Conservation (phyloP, 495 filamentous ascomycete species). For the Daldinia concentrica region DNA sequence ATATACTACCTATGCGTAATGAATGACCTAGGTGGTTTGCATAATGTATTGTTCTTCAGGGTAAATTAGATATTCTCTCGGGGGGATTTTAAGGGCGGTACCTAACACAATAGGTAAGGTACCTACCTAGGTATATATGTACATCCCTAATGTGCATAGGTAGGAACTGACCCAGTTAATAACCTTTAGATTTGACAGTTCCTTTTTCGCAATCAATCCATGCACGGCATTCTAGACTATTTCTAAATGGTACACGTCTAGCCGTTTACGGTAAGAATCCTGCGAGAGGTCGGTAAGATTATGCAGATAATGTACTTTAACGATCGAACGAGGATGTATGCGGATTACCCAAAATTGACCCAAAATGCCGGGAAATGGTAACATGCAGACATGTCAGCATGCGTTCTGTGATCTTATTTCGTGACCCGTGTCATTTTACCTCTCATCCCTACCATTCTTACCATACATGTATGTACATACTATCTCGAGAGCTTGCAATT, state of each 20-base stretch:
- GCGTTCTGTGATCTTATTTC: constrained; percentile 23
- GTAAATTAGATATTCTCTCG: neutral
- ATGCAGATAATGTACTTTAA: neutral
- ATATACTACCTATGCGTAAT: too few species aligned
- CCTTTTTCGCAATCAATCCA: constrained; percentile 5
- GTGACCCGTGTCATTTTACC: constrained; percentile 42
- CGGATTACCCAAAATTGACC: constrained; percentile 22
- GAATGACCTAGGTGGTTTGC: neutral
- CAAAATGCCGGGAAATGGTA: constrained; percentile 18
- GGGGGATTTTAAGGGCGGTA: neutral
- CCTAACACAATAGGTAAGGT: too few species aligned
- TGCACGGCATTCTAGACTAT: constrained; percentile 7
- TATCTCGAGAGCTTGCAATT: constrained; percentile 21
- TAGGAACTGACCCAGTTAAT: constrained; percentile 14
- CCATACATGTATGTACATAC: neutral
- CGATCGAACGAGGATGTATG: too few species aligned
- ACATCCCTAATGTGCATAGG: too few species aligned
- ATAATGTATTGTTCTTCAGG: constrained; percentile 14
- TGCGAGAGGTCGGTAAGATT: neutral
- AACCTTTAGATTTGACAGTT: constrained; percentile 19
- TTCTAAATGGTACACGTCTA: neutral
- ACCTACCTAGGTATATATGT: neutral
- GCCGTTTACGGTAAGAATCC: neutral
- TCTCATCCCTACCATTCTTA: constrained; percentile 4
- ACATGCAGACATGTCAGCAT: constrained; percentile 8